phyloP scores from a whole-genome alignment of 1,139 yeast species.

The Sugiyamaella novakii region DNA sequence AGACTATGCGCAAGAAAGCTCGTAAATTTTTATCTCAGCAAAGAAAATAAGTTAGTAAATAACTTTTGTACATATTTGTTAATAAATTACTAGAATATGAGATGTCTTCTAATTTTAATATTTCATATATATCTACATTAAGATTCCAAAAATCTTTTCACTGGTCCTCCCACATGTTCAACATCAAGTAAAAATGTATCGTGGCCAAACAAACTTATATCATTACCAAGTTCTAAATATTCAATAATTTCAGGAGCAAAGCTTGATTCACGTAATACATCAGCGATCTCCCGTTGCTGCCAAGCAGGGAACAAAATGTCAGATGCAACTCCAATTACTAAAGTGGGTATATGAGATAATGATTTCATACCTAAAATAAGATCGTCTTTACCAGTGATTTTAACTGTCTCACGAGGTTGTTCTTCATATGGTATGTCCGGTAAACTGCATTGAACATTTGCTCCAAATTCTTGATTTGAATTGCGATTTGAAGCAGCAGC shows the following conservation, averaged over 20 bases:
- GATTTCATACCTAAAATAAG: conserved; percentile 64
- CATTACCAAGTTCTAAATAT: conserved; percentile 74
- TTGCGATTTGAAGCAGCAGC: background rate
- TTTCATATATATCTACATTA: conserved; percentile 6
- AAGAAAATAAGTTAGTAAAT: background rate
- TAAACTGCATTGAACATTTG: conserved; percentile 41
- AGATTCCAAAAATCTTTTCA: conserved; percentile 58
- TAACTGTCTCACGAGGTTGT: conserved; percentile 40
- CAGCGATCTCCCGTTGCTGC: conserved; percentile 86
- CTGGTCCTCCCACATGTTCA: conserved; percentile 78
- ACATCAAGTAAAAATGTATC: conserved; percentile 83
- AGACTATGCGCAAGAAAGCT: conserved; percentile 37
- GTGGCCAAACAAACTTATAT: conserved; percentile 81
- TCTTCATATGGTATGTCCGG: conserved; percentile 63
- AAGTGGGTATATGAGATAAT: conserved; percentile 63
- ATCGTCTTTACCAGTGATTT: conserved; percentile 49
- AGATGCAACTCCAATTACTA: conserved; percentile 88
- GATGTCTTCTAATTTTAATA: no score
- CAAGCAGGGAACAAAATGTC: conserved; percentile 91
- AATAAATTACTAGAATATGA: no score
- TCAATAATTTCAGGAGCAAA: conserved; percentile 44
- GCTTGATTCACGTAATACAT: conserved; percentile 54
- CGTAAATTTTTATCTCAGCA: conserved; percentile 28
- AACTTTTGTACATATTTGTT: conserved; percentile 1
- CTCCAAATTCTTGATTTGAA: conserved; percentile 20